phyloP scores from a whole-genome alignment of 176 grass and related monocot genomes.

The Tillandsia leiboldiana region DNA sequence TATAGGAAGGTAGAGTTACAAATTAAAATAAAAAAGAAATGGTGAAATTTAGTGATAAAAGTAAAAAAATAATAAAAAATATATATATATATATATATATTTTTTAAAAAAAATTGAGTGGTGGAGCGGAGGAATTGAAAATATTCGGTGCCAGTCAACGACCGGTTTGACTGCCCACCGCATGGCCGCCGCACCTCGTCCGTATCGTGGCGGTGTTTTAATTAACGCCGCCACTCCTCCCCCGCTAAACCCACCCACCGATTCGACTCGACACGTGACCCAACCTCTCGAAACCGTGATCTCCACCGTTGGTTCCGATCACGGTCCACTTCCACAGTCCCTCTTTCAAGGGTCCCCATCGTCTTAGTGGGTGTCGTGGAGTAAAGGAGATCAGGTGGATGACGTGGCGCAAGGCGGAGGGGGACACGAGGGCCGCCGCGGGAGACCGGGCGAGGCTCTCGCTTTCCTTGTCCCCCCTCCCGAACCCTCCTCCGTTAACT shows the following conservation, averaged over 20 bases:
- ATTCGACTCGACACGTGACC: not conserved
- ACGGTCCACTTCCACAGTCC: no score
- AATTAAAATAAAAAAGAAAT: constrained; percentile 18
- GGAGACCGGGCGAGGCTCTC: no score
- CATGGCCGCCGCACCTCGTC: constrained; percentile 51
- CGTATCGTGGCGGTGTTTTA: constrained; percentile 27
- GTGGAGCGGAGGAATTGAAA: constrained; percentile 43
- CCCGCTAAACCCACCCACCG: not conserved
- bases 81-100: no score
- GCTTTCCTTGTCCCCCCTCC: no score
- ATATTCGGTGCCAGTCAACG: constrained; percentile 53
- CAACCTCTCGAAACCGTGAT: not conserved
- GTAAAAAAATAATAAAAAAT: constrained; percentile 14
- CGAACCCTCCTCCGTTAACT: no score
- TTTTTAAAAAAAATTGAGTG: constrained; percentile 22
- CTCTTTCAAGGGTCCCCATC: no score
- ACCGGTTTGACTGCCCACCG: constrained; percentile 65
- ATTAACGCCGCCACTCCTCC: constrained; percentile 5
- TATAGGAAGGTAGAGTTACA: constrained; percentile 3
- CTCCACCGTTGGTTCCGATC: no score
- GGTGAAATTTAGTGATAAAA: constrained; percentile 29
- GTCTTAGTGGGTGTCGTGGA: no score
- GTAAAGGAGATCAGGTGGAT: no score
- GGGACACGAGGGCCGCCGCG: no score
- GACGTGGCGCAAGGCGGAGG: no score